phyloP scores from a whole-genome alignment of 108 stramenopile genomes.

The Nitzschia inconspicua region DNA sequence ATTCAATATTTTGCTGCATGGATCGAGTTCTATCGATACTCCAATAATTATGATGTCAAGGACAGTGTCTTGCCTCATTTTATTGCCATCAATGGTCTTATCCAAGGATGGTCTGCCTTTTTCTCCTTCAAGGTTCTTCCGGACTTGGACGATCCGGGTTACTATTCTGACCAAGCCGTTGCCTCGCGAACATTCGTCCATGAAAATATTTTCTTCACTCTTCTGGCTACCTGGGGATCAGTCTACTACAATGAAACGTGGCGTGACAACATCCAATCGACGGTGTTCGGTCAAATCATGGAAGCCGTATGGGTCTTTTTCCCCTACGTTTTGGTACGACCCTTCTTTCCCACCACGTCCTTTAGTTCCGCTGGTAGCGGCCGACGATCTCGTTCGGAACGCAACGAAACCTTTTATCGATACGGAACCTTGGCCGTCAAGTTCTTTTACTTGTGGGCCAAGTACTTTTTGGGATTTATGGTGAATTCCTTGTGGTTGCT shows the following conservation, averaged over 20 bases:
- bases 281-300: constrained; percentile 12
- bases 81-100: constrained; percentile 33
- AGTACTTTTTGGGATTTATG: constrained; percentile 45
- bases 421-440: constrained; percentile 30
- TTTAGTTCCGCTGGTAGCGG: constrained; percentile 29
- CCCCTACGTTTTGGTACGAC: constrained; percentile 29
- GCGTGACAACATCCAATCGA: constrained; percentile 18
- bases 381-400: constrained; percentile 10
- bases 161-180: constrained; percentile 41
- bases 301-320: constrained; percentile 29
- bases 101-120: constrained; percentile 29
- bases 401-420: constrained; percentile 21
- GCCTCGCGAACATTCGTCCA: constrained; percentile 37
- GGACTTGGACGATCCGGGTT: constrained; percentile 37
- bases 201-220: constrained; percentile 33
- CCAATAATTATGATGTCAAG: constrained; percentile 20
- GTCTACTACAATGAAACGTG: constrained; percentile 24
- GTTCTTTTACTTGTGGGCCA: constrained; percentile 43
- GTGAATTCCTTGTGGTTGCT: constrained; percentile 37
- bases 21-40: constrained; percentile 28
- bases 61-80: constrained; percentile 25
- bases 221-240: constrained; percentile 29
- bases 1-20: constrained; percentile 34
- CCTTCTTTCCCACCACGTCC: constrained; percentile 38
- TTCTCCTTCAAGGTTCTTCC: constrained; percentile 43